Evolutionary conservation across 345 rosid species (phyloP).

Genomic region (Noccaea caerulescens): DNA sequence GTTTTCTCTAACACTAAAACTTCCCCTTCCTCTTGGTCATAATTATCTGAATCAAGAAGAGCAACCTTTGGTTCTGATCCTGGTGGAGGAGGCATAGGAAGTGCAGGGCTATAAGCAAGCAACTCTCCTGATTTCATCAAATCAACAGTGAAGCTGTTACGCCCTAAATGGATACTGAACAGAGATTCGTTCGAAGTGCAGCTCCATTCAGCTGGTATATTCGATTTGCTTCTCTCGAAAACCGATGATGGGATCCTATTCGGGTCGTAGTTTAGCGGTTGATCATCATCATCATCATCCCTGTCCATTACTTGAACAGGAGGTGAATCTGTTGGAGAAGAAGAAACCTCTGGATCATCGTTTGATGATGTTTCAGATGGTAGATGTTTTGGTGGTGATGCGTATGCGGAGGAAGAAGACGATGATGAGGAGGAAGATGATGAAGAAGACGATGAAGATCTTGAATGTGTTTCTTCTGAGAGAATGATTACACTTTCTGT

Average conservation of each 20-base stretch:
- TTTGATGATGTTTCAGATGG: slow-evolving; percentile 37
- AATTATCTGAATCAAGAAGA: slow-evolving; percentile 21
- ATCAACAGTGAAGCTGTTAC: slow-evolving; percentile 54
- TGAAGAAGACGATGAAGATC: slow-evolving; percentile 41
- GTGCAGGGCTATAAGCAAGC: slow-evolving; percentile 43
- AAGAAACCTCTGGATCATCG: slow-evolving; percentile 13
- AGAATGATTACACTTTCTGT: slow-evolving; percentile 7
- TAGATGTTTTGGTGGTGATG: slow-evolving; percentile 50
- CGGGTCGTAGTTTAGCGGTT: slow-evolving; percentile 46
- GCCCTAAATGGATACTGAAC: slow-evolving; percentile 71
- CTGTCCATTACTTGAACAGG: slow-evolving; percentile 77
- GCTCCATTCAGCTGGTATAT: slow-evolving; percentile 64
- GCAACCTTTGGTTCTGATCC: slow-evolving; percentile 17
- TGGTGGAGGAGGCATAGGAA: slow-evolving; percentile 45
- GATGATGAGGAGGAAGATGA: slow-evolving; percentile 46
- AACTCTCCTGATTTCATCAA: slow-evolving; percentile 47
- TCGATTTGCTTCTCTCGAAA: slow-evolving; percentile 53
- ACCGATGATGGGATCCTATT: slow-evolving; percentile 60
- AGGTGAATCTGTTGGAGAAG: slow-evolving; percentile 59
- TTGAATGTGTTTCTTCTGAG: slow-evolving; percentile 39
- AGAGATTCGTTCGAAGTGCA: slow-evolving; percentile 66
- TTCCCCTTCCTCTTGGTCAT: not conserved
- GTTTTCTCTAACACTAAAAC: slow-evolving; percentile 20
- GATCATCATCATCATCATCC: not conserved
- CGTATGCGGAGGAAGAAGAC: slow-evolving; percentile 43